Base-by-base conservation (phyloP, 257 asterid species). In the Salvia miltiorrhiza region DNA sequence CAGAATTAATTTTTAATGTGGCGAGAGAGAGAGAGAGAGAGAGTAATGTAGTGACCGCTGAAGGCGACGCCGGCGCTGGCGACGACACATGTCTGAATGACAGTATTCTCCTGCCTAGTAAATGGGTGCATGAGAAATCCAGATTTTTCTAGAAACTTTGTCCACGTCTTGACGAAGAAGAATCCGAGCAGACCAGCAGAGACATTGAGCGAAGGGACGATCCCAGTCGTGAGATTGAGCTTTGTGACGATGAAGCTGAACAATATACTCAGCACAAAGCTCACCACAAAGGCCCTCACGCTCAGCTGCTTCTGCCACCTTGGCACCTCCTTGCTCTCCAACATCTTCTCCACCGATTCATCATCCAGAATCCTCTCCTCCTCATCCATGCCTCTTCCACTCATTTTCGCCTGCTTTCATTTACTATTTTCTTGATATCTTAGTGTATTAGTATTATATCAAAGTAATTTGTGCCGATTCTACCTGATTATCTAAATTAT, bases 171-270 rank as follows among this genome's bases (percentile, higher is more conserved):
- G 39, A 92, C 84, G 66, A 92, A 90, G 81, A 92, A 90, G 86
- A 87, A 92, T 0, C 96, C 98, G 81, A 92, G 72, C 3, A 92
- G 86, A 2, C 98, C 98, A 0, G 96, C 97, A 1, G 97, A 85
- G 12, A 92, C 95, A 33, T 86, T 92, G 62, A 90, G 88, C 0
- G 97, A 89, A 1, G 98, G 98, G 69, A 90, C 87, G 43, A 92
- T 87, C 11, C 98, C 97, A 5, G 98, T 90, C 0, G 98, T 92
- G 24, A 92, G 80, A 61, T 88, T 92, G 47, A 92, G 83, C 82
- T 92, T 92, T 91, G 90, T 88, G 3, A 90, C 97, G 28, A 92
- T 88, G 75, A 92, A 88, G 11, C 95, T 90, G 82, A 92, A 88
- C 65, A 92, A 69, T 52, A 92, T 50, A 1, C 85, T 82, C 72